phyloP scores from a whole-genome alignment of 208 protist species.

The Polymyxa betae region DNA sequence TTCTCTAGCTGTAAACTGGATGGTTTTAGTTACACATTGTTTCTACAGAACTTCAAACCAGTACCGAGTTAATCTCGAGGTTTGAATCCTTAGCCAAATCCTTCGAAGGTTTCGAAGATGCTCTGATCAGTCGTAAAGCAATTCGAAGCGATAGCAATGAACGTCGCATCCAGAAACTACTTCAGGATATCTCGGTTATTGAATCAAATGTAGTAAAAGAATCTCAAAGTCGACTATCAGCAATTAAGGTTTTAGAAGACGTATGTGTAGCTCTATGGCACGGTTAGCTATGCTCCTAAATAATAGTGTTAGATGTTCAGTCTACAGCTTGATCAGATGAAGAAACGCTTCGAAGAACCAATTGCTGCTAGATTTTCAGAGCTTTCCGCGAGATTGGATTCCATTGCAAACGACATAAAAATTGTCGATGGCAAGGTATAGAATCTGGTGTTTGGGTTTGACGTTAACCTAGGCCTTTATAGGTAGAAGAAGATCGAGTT shows the following conservation, averaged over 20 bases:
- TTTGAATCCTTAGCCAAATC: neutral
- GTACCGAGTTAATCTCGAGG: neutral
- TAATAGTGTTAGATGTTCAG: neutral
- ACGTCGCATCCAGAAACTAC: constrained; percentile 3
- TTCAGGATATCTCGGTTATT: neutral
- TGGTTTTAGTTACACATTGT: too few species aligned
- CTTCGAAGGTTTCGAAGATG: constrained; percentile 20
- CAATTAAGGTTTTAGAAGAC: too few species aligned
- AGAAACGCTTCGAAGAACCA: neutral
- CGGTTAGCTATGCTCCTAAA: too few species aligned
- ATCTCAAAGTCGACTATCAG: neutral
- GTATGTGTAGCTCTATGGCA: too few species aligned
- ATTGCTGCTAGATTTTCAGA: neutral
- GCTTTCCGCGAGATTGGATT: neutral
- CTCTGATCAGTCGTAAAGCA: constrained; percentile 11
- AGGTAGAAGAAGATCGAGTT: constrained; percentile 24
- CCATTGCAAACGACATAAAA: neutral
- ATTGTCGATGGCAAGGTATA: too few species aligned
- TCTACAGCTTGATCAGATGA: neutral
- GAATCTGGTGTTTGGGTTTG: neutral
- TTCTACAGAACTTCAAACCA: too few species aligned
- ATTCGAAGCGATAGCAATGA: constrained; percentile 34
- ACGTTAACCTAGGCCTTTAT: neutral
- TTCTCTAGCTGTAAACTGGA: too few species aligned
- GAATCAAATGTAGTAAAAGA: neutral